Percentiles rank a stretch among this genome's conserved stretches.
phyloP scores from a whole-genome alignment of 371 early-diverging fungal genomes.

The Rhizopus arrhizus region DNA sequence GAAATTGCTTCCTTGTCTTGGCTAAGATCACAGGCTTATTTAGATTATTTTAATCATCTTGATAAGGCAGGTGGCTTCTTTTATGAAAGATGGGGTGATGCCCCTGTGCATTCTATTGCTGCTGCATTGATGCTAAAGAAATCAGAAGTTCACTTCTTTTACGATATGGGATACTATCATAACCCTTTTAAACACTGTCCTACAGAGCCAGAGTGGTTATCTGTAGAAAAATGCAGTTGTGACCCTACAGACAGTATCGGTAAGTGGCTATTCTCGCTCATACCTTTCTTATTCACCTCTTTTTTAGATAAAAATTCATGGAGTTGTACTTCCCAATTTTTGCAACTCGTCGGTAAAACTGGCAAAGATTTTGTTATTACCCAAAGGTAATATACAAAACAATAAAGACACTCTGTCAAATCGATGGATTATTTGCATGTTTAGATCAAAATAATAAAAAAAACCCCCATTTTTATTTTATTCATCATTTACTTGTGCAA shows the following conservation, averaged over 20 bases:
- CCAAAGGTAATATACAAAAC: constrained; percentile 16
- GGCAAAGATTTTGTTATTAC: constrained; percentile 32
- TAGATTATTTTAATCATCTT: constrained; percentile 68
- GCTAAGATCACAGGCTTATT: constrained; percentile 73
- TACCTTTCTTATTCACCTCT: constrained; percentile 13
- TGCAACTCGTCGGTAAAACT: constrained; percentile 25
- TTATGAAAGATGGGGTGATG: constrained; percentile 97
- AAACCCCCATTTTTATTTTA: too few relatives aligned
- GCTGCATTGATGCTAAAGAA: constrained; percentile 80
- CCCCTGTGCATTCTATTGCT: constrained; percentile 94
- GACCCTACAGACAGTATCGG: constrained; percentile 58
- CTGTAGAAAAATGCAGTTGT: constrained; percentile 61
- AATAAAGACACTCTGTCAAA: not conserved
- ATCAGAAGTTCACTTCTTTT: constrained; percentile 88
- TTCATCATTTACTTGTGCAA: too few relatives aligned
- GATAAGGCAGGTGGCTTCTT: constrained; percentile 92
- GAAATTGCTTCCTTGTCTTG: constrained; percentile 88
- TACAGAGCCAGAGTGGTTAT: constrained; percentile 50
- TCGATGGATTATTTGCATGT: not conserved
- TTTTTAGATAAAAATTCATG: constrained; percentile 61
- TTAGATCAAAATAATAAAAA: too few relatives aligned
- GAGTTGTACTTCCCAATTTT: constrained; percentile 34
- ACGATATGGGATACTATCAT: constrained; percentile 84
- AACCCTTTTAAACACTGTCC: constrained; percentile 65
- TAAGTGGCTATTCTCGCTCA: constrained; percentile 24